These are phyloP conservation scores for Penicillium steckii DNA, from an alignment of 495 filamentous ascomycete genomes.

Conservation along the genomic window DNA sequence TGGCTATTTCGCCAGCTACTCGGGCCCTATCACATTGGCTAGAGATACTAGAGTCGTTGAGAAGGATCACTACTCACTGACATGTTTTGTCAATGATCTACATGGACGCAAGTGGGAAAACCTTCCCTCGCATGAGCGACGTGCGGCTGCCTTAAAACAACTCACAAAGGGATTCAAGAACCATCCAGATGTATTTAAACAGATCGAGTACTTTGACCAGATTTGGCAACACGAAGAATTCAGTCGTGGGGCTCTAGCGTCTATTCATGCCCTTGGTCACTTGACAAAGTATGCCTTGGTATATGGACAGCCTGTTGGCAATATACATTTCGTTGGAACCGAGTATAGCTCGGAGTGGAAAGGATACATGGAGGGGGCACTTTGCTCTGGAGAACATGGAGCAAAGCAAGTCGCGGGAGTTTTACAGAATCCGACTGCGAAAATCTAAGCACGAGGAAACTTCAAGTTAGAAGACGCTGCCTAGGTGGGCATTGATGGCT, in stretches of 20 bases:
- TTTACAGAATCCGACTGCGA: not conserved
- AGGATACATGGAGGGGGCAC: conserved; percentile 47
- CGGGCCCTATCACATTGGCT: conserved; percentile 27
- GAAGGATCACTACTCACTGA: conserved; percentile 30
- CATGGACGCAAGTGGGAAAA: conserved; percentile 20
- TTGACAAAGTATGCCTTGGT: not conserved
- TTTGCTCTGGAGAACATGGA: conserved; percentile 26
- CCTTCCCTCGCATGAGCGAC: not conserved
- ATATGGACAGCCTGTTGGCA: conserved; percentile 13
- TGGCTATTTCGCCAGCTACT: conserved; percentile 21
- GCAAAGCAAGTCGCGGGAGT: not conserved
- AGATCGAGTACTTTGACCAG: conserved; percentile 1
- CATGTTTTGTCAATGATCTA: conserved; percentile 31
- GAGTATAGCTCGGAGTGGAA: conserved; percentile 40
- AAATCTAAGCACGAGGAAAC: not conserved
- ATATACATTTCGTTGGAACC: conserved; percentile 42
- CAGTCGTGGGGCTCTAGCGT: not conserved
- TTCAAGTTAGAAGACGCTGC: no score
- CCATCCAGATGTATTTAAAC: not conserved
- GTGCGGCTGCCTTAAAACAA: not conserved
- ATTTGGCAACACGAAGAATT: conserved; percentile 4
- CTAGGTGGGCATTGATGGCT: no score
- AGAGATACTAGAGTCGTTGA: conserved; percentile 30
- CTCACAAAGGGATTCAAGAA: not conserved
- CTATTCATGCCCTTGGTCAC: not conserved